phyloP scores from a whole-genome alignment of 306 rosid genomes.

The Casuarina equisetifolia region DNA sequence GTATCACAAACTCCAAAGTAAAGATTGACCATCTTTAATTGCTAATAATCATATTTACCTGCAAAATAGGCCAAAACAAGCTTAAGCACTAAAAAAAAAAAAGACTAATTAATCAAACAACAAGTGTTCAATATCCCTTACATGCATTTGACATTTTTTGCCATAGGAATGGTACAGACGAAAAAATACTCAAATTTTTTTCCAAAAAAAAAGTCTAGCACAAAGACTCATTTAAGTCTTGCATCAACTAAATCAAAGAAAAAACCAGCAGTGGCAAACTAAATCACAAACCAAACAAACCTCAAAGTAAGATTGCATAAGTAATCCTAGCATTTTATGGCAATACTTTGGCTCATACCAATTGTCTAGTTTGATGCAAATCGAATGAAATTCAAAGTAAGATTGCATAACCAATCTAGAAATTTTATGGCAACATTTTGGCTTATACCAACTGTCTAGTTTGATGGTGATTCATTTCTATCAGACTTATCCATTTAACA shows the following conservation, averaged over 20 bases:
- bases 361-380: constrained; percentile 30
- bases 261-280: not conserved
- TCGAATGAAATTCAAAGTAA: no score
- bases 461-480: no score
- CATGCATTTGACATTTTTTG: constrained; percentile 52
- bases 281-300: constrained; percentile 15
- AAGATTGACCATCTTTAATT: constrained; percentile 9
- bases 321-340: constrained; percentile 48
- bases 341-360: constrained; percentile 51
- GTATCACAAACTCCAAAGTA: constrained; percentile 58
- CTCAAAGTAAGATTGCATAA: constrained; percentile 67
- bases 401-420: no score
- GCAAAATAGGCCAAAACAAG: constrained; percentile 18
- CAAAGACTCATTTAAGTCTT: not conserved
- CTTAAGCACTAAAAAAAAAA: not conserved
- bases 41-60: not conserved
- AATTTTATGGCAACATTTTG: no score
- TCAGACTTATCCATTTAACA: no score
- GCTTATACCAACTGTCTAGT: no score
- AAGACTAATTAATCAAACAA: not conserved
- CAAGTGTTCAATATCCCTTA: constrained; percentile 21
- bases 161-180: constrained; percentile 44
- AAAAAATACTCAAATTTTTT: constrained; percentile 54
- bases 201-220: not conserved
- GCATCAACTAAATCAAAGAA: not conserved